Evolutionary conservation across 2,329 filamentous ascomycete species (phyloP).

Genomic region (Scedosporium minutisporum): DNA sequence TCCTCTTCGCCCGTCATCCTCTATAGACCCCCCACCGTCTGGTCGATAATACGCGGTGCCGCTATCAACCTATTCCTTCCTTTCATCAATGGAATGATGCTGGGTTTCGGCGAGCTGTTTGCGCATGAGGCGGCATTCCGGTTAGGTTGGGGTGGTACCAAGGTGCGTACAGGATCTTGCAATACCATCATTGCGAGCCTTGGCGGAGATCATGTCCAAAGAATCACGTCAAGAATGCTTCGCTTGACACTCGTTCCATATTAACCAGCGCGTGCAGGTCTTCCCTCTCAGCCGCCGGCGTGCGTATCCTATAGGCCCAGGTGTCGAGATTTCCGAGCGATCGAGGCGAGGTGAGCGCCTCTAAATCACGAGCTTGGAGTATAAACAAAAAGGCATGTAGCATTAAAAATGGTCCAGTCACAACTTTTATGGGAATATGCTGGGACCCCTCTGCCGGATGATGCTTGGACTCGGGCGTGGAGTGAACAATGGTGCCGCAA

Average conservation of each 20-base stretch:
- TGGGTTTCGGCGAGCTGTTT: constrained; percentile 93
- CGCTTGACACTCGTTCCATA: constrained; percentile 5
- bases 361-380: constrained; percentile 62
- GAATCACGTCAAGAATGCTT: neutral
- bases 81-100: constrained; percentile 96
- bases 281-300: constrained; percentile 52
- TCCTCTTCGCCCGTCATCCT: constrained; percentile 65
- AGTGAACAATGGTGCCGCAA: neutral
- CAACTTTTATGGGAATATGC: neutral
- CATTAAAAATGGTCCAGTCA: neutral
- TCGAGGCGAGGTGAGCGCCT: constrained; percentile 50
- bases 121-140: constrained; percentile 92
- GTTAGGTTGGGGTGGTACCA: constrained; percentile 87
- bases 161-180: constrained; percentile 47
- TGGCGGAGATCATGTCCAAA: neutral
- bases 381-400: constrained; percentile 22
- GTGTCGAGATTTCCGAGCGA: constrained; percentile 69
- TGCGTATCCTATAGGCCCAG: constrained; percentile 63
- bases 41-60: constrained; percentile 75
- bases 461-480: neutral
- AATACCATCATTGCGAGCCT: neutral
- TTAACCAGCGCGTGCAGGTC: constrained; percentile 29
- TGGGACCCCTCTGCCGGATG: neutral
- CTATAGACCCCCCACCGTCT: constrained; percentile 81
- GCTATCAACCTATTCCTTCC: constrained; percentile 94